Conservation (phyloP, 768 basidiomycete species). For the Pisolithus microcarpus region DNA sequence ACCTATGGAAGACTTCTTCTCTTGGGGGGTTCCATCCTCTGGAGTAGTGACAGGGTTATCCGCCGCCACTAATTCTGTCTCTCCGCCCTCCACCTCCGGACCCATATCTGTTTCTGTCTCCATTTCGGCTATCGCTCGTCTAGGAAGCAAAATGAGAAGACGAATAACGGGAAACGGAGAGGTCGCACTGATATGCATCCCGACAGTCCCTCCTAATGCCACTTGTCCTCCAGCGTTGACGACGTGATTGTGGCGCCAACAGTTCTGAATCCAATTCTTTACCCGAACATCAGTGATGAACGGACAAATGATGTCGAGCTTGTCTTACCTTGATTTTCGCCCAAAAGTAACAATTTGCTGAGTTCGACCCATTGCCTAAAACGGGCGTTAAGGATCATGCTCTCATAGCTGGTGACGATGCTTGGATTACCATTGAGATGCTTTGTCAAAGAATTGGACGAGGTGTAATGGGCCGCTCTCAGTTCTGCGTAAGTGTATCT, state of each 20-base stretch:
- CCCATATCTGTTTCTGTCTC: constrained; percentile 29
- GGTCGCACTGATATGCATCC: constrained; percentile 51
- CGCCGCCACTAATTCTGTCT: constrained; percentile 4
- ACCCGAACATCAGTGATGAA: neutral
- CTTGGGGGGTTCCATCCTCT: constrained; percentile 48
- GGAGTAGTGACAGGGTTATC: neutral
- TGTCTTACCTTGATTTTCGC: constrained; percentile 59
- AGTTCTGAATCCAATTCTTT: constrained; percentile 61
- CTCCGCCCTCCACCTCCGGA: neutral
- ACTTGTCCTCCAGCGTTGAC: constrained; percentile 55
- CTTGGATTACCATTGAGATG: constrained; percentile 49
- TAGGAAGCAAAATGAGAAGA: constrained; percentile 10
- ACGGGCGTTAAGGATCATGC: neutral
- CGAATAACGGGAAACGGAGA: neutral
- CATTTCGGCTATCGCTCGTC: constrained; percentile 42
- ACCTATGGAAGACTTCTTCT: constrained; percentile 97
- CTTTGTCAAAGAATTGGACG: constrained; percentile 75
- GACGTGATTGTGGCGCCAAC: constrained; percentile 41
- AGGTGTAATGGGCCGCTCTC: constrained; percentile 46
- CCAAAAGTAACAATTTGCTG: constrained; percentile 55
- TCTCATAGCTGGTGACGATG: neutral
- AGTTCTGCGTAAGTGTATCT: constrained; percentile 25
- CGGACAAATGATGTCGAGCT: neutral
- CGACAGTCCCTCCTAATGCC: constrained; percentile 49
- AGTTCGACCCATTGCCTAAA: constrained; percentile 56